Percentiles rank a stretch among this genome's conserved stretches.
These are phyloP conservation scores for Kluyveromyces starmeri DNA, from an alignment of 805 yeast species.

Conservation along the genomic window DNA sequence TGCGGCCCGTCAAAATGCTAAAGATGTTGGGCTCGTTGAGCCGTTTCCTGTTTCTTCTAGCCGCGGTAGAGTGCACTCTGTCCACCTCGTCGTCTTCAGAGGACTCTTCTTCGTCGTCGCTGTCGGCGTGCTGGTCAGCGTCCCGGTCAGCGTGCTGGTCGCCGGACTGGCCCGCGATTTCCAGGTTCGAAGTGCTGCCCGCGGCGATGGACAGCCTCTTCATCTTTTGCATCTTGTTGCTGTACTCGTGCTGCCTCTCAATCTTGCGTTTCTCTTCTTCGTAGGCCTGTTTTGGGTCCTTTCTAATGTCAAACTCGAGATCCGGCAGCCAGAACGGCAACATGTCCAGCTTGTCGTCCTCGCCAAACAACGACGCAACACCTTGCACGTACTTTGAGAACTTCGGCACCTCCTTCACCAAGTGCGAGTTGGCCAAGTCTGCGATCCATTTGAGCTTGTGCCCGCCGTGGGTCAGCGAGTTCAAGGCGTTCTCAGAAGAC, in stretches of 20 bases:
- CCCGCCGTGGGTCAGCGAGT: conserved; percentile 14
- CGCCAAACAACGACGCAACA: conserved; percentile 76
- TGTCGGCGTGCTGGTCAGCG: conserved; percentile 31
- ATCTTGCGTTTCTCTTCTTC: conserved; percentile 53
- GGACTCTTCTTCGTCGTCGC: conserved; percentile 52
- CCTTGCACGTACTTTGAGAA: conserved; percentile 93
- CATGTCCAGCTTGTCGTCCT: conserved; percentile 73
- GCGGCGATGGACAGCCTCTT: conserved; percentile 25
- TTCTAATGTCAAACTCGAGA: conserved; percentile 66
- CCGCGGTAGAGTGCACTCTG: conserved; percentile 7
- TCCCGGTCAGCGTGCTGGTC: neutral
- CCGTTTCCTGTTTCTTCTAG: conserved; percentile 15
- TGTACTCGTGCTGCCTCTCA: conserved; percentile 36
- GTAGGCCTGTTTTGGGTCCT: conserved; percentile 71
- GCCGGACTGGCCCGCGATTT: neutral
- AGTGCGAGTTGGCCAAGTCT: conserved; percentile 72
- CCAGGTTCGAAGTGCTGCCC: neutral
- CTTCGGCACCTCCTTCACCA: conserved; percentile 89
- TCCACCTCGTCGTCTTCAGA: conserved; percentile 31
- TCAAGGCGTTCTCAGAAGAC: conserved; percentile 8
- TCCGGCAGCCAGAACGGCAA: conserved; percentile 95
- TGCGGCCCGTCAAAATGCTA: conserved; percentile 32
- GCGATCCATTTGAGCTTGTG: conserved; percentile 63
- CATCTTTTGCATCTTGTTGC: conserved; percentile 29
- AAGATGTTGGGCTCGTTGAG: conserved; percentile 25